A percentile compares a stretch with the other conserved stretches of the same genome.
Conservation (phyloP, 1,284 basidiomycete genomes). For the Marasmius fiardii region DNA sequence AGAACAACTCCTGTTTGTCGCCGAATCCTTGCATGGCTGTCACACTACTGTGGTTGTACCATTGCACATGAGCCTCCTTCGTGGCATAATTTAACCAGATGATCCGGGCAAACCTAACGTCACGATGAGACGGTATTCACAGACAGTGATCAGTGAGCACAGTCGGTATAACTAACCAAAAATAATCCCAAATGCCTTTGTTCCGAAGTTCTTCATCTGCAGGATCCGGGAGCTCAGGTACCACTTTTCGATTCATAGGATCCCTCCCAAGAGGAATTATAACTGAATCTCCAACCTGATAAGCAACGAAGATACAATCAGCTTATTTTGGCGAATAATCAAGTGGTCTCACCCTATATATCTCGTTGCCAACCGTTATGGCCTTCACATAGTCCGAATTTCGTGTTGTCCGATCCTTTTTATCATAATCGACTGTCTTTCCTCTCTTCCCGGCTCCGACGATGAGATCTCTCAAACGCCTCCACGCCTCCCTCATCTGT, state of each 20-base stretch:
- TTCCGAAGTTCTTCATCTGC: slow-evolving; percentile 28
- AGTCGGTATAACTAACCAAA: slow-evolving; percentile 44
- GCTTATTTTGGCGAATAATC: background rate
- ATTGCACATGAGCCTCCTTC: slow-evolving; percentile 56
- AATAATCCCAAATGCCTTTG: slow-evolving; percentile 47
- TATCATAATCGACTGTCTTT: slow-evolving; percentile 18
- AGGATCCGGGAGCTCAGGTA: slow-evolving; percentile 20
- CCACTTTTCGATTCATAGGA: slow-evolving; percentile 10
- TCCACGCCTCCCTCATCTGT: slow-evolving; percentile 20
- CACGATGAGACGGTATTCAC: background rate
- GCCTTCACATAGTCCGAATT: slow-evolving; percentile 25
- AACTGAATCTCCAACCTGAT: slow-evolving; percentile 56
- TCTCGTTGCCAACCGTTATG: slow-evolving; percentile 32
- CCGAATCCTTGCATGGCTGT: slow-evolving; percentile 56
- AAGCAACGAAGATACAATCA: slow-evolving; percentile 5
- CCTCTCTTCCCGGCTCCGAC: background rate
- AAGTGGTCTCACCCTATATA: slow-evolving; percentile 30
- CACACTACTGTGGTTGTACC: slow-evolving; percentile 60
- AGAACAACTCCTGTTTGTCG: slow-evolving; percentile 61
- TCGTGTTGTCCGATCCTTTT: slow-evolving; percentile 24
- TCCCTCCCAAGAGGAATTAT: slow-evolving; percentile 39
- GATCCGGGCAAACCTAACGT: slow-evolving; percentile 62
- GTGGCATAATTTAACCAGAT: slow-evolving; percentile 43
- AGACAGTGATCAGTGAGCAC: background rate
- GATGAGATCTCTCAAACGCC: slow-evolving; percentile 15